Evolutionary conservation across 2,329 filamentous ascomycete species (phyloP).

Genomic region (Aspergillus versicolor): DNA sequence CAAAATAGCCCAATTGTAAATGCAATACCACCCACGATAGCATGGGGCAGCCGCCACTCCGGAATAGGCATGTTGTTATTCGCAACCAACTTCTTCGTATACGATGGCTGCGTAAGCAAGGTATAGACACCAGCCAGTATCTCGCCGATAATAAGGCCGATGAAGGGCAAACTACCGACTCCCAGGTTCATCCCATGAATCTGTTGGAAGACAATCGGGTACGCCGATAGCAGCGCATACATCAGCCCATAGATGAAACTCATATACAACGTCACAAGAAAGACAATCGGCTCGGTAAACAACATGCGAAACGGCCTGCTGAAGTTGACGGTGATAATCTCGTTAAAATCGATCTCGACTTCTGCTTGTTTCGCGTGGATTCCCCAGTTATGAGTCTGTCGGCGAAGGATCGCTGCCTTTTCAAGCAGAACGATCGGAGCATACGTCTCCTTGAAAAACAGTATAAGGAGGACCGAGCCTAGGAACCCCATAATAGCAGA

Average conservation of each 20-base stretch:
- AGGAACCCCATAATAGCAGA: constrained; percentile 1
- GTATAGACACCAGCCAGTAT: neutral
- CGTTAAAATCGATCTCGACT: neutral
- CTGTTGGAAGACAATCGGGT: constrained; percentile 1
- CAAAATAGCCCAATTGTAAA: too few species aligned
- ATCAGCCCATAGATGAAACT: constrained; percentile 5
- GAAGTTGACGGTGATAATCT: constrained; percentile 1
- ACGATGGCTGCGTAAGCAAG: neutral
- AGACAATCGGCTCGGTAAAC: constrained; percentile 5
- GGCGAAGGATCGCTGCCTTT: constrained; percentile 1
- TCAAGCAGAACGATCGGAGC: neutral
- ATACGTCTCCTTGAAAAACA: constrained; percentile 6
- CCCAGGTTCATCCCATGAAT: constrained; percentile 8
- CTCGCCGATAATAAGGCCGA: neutral
- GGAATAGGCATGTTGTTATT: neutral
- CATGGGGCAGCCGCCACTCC: neutral
- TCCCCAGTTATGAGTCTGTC: constrained; percentile 2
- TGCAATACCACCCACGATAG: too few species aligned
- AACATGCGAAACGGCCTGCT: constrained; percentile 3
- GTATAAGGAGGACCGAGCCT: neutral
- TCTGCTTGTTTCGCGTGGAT: constrained; percentile 8
- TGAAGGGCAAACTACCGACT: constrained; percentile 7
- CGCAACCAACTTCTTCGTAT: neutral
- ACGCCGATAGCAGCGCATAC: neutral
- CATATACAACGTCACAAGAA: neutral